phyloP scores from a whole-genome alignment of 1,284 basidiomycete species.

The Ceratobasidium sp. region DNA sequence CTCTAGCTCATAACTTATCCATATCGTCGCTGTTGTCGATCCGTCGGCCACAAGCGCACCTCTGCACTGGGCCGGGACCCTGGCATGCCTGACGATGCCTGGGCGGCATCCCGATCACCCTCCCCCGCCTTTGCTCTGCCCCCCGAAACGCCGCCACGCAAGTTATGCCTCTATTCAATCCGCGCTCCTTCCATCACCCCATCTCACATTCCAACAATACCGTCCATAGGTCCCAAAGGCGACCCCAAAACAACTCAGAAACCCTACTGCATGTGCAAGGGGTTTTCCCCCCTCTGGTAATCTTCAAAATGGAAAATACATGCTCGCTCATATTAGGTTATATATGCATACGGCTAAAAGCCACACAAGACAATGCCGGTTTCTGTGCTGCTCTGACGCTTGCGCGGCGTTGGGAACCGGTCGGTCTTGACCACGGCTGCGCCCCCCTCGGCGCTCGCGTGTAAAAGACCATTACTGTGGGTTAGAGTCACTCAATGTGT shows the following conservation, averaged over 20 bases:
- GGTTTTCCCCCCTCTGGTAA: too few species aligned
- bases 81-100: conserved; percentile 5
- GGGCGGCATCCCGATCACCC: not conserved
- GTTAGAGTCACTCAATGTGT: too few species aligned
- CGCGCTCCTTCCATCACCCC: not conserved
- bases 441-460: not conserved
- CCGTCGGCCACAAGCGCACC: not conserved
- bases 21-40: not conserved
- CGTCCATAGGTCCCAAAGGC: too few species aligned
- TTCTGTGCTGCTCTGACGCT: not conserved
- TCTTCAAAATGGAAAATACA: too few species aligned
- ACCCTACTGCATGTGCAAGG: too few species aligned
- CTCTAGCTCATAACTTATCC: conserved; percentile 3
- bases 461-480: too few species aligned
- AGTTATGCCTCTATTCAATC: not conserved
- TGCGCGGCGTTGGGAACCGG: not conserved
- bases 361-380: not conserved
- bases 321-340: too few species aligned
- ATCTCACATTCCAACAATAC: not conserved
- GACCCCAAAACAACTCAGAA: too few species aligned
- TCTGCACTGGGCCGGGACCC: not conserved
- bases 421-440: not conserved
- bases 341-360: not conserved
- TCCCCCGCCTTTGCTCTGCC: not conserved
- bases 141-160: not conserved